Evolutionary conservation across 2,329 filamentous ascomycete genomes (phyloP), one percentile per base, ranked within the genome.

Genomic region (Xylaria sp.): DNA sequence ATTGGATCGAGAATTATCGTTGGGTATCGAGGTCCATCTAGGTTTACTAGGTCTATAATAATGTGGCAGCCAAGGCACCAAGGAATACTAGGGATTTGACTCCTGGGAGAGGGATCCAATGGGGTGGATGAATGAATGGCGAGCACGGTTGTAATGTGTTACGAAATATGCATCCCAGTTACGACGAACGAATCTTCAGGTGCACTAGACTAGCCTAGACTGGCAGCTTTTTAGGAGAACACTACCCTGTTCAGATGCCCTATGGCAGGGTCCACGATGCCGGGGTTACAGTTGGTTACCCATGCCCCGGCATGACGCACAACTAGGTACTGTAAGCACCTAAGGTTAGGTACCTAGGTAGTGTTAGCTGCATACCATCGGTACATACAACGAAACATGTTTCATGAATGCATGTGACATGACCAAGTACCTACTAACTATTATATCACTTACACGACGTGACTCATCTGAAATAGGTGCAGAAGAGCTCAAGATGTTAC

Each of bases 11-110:
- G 53, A n/a, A 23, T 36, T 23, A 4, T 17, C 2, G 15, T 56
- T 15, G 36, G 51, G 51, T 38, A 36, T 56, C 51, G 17, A 38
- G 17, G 23, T 49, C 46, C 36, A 56, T 38, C 33, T 36, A 4
- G 31, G 51, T 42, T 28, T n/a, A 7, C 17, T 10, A 33, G 31
- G 51, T 42, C 26, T n/a, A 23, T 15, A 15, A 40, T 63, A 61
- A 58, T 40, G 33, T 17, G 48, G 23, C 23, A 40, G 65, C 60
- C 60, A 65, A 67, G 61, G 13, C 61, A 26, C 65, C 65, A 60
- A 57, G 56, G 48, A 67, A 48, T 20, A 23, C n/a, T 28, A 20
- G 44, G 23, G 44, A 63, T 63, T 59, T 59, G 20, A 33, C 53
- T 53, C 13, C 13, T 59, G 26, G 10, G 44, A 33, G 13, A 49